Base-by-base conservation (phyloP, 2,329 filamentous ascomycete species). In the Fusarium odoratissimum region DNA sequence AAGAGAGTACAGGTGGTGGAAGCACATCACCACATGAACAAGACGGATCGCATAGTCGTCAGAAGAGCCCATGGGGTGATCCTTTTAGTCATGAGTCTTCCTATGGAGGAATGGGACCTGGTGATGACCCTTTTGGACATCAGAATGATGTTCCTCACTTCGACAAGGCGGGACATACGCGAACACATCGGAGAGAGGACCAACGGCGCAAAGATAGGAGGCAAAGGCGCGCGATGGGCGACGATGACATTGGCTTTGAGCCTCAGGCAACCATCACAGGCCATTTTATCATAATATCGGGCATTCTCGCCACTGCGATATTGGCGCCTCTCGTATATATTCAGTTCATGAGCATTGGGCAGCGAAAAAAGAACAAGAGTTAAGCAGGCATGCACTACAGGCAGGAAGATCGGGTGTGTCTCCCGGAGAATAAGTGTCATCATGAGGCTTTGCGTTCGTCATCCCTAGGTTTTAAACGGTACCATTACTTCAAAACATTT, bases 141-240 rank as follows among this genome's bases (percentile, higher is more conserved):
- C 81, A 84, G 37, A 84, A 89, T 61, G 86, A 91, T 38, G 85
- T 94, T 37, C 89, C 91, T 73, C 93, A 97, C 83, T 99, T 97
- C 75, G 92, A 98, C 83, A 88, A 89, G 44, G 85, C 83, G 45
- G 86, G 88, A 14, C 95, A 97, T 82, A 90, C 91, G 76, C 86
- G 90, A 69, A 97, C 94, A 66, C 94, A 97, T 72, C 85, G 88
- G 55, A 84, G 87, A 38, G 86, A 92, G 75, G 89, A 93, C 72
- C 81, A 83, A 46, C 81, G 85, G 10, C 81, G 83, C 25, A 79
- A 76, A 75, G 69, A 75, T 49, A 68, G 84, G 21, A 69, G 84
- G 21, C 78, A 79, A 45, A 78, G 77, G 40, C 75, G 79, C 78
- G 87, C 76, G 79, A 86, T 76, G 79, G 85, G 76, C 16, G 79